A percentile compares a stretch with the other conserved stretches of the same genome.
Conservation (phyloP, 2,329 filamentous ascomycete genomes). For the Ophiostoma tasmaniense region DNA sequence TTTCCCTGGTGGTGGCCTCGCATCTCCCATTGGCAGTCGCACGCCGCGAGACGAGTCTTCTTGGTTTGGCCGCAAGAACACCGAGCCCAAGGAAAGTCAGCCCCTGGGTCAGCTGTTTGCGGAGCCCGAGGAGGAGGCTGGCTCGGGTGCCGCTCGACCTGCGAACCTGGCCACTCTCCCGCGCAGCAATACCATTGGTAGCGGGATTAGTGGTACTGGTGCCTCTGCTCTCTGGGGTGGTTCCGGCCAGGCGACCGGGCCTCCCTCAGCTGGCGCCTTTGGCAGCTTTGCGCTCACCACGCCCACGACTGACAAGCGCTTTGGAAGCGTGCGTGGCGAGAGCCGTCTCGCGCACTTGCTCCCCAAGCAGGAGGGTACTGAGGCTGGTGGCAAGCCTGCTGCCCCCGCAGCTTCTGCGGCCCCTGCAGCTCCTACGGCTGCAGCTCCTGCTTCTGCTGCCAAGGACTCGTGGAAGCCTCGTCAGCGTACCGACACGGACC, state of each 20-base stretch:
- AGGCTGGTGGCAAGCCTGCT: slow-evolving; percentile 6
- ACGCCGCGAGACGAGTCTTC: slow-evolving; percentile 56
- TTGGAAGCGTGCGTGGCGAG: slow-evolving; percentile 61
- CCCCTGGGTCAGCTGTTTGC: slow-evolving; percentile 35
- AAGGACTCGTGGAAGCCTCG: slow-evolving; percentile 47
- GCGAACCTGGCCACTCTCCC: slow-evolving; percentile 39
- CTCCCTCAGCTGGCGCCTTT: slow-evolving; percentile 64
- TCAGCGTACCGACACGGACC: slow-evolving; percentile 64
- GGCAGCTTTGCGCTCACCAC: slow-evolving; percentile 73
- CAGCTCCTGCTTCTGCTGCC: background rate
- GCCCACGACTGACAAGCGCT: slow-evolving; percentile 62
- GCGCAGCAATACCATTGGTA: slow-evolving; percentile 47
- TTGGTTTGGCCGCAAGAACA: slow-evolving; percentile 48
- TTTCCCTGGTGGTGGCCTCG: slow-evolving; percentile 42
- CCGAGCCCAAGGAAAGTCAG: slow-evolving; percentile 43
- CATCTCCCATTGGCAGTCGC: slow-evolving; percentile 52
- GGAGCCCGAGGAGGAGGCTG: slow-evolving; percentile 41
- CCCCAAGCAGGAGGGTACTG: slow-evolving; percentile 32
- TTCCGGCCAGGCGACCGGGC: slow-evolving; percentile 40
- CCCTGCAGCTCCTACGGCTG: background rate
- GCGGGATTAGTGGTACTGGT: slow-evolving; percentile 33
- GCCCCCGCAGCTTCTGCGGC: background rate
- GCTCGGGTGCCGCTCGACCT: slow-evolving; percentile 28
- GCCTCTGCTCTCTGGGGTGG: slow-evolving; percentile 38
- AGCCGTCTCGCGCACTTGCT: slow-evolving; percentile 82